Evolutionary conservation across 495 filamentous ascomycete species (phyloP).

Genomic region (Talaromyces proteolyticus): DNA sequence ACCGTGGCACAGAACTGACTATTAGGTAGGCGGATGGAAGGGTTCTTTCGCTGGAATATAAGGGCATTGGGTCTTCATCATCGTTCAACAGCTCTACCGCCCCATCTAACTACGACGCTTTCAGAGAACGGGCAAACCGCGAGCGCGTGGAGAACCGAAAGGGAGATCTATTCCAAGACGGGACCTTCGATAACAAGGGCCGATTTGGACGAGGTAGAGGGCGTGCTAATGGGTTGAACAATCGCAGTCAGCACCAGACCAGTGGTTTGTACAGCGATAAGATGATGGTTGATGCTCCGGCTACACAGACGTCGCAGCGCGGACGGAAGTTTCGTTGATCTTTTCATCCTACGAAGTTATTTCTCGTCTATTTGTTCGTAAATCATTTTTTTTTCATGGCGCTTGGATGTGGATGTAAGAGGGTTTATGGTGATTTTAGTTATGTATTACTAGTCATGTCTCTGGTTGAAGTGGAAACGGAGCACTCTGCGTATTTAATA

Average conservation of each 20-base stretch:
- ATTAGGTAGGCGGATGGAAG: conserved; percentile 77
- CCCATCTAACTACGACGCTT: conserved; percentile 28
- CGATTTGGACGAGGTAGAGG: conserved; percentile 7
- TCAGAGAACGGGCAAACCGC: conserved; percentile 42
- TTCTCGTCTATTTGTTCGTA: neutral
- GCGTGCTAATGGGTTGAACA: conserved; percentile 1
- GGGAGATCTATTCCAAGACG: conserved; percentile 49
- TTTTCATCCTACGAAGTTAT: neutral
- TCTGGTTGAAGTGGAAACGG: no score
- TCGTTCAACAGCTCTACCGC: conserved; percentile 22
- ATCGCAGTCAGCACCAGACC: conserved; percentile 3
- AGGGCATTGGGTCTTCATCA: conserved; percentile 34
- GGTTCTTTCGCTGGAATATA: conserved; percentile 69
- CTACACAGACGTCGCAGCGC: conserved; percentile 16
- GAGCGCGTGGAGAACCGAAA: conserved; percentile 35
- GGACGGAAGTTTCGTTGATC: conserved; percentile 5
- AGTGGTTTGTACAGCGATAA: conserved; percentile 33
- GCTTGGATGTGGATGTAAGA: neutral
- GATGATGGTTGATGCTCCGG: conserved; percentile 37
- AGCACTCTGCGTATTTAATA: no score
- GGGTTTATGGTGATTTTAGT: neutral
- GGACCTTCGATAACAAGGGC: conserved; percentile 45
- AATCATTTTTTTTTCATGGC: neutral
- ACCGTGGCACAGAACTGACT: conserved; percentile 23
- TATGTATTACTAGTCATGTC: neutral